Evolutionary conservation across 345 rosid species (phyloP).

Genomic region (Citrus maxima): DNA sequence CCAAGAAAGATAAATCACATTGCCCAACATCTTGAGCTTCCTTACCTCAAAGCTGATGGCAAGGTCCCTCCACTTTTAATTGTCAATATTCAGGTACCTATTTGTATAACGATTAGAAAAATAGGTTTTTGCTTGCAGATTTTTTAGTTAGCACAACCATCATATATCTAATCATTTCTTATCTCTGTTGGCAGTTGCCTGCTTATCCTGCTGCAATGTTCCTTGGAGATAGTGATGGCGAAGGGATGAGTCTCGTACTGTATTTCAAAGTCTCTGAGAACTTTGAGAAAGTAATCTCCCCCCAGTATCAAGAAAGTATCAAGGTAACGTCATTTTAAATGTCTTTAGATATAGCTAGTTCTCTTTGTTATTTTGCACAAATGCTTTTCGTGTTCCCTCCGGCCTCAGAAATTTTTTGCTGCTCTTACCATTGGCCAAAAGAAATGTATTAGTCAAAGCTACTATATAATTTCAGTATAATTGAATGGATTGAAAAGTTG

Average conservation of each 20-base stretch:
- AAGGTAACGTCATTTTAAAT: constrained; percentile 40
- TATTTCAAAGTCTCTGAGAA: constrained; percentile 70
- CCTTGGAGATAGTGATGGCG: constrained; percentile 83
- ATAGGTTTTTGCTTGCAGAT: neutral
- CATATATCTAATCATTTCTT: constrained; percentile 11
- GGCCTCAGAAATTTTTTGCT: neutral
- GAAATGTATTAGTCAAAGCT: neutral
- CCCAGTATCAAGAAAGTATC: constrained; percentile 62
- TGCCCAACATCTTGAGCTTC: constrained; percentile 87
- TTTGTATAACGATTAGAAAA: neutral
- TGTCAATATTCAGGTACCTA: constrained; percentile 86
- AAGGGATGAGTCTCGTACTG: constrained; percentile 91
- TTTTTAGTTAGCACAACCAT: neutral
- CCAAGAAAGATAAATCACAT: constrained; percentile 85
- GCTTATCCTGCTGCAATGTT: constrained; percentile 93
- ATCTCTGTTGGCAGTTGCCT: constrained; percentile 55
- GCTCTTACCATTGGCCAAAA: neutral
- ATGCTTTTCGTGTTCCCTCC: neutral
- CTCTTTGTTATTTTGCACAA: constrained; percentile 2
- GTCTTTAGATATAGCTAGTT: neutral
- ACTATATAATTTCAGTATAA: neutral
- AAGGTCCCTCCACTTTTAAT: constrained; percentile 73
- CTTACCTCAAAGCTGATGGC: constrained; percentile 55
- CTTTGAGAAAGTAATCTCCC: constrained; percentile 59
- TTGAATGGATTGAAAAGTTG: neutral